Evolutionary conservation across 2,329 filamentous ascomycete genomes (phyloP).

Genomic region (Monosporascus ibericus): DNA sequence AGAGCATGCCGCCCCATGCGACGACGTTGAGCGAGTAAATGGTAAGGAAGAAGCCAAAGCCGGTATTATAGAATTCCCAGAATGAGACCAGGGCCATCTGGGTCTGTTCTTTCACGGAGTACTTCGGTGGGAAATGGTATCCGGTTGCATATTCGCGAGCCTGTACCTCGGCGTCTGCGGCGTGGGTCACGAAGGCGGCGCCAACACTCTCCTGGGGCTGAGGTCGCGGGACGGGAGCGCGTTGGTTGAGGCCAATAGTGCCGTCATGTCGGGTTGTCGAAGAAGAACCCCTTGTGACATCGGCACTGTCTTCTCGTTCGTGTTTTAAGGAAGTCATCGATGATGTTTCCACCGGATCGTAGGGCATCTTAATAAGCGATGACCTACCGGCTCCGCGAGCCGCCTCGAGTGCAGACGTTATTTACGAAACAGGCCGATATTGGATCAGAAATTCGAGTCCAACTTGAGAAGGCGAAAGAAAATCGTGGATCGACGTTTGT

Average conservation of each 20-base stretch:
- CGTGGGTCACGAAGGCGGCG: conserved; percentile 24
- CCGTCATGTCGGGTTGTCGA: conserved; percentile 13
- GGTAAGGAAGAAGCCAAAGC: conserved; percentile 68
- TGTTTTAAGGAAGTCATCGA: conserved; percentile 11
- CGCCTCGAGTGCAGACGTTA: background rate
- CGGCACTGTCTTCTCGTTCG: conserved; percentile 9
- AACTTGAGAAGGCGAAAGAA: background rate
- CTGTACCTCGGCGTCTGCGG: conserved; percentile 18
- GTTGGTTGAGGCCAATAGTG: conserved; percentile 10
- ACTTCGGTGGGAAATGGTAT: conserved; percentile 59
- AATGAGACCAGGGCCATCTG: conserved; percentile 54
- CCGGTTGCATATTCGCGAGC: conserved; percentile 48
- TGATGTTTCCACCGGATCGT: background rate
- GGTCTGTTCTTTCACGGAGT: conserved; percentile 53
- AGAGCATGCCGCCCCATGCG: conserved; percentile 88
- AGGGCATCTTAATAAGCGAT: background rate
- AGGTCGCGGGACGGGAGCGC: conserved; percentile 8
- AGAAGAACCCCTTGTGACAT: conserved; percentile 13
- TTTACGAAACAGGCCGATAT: background rate
- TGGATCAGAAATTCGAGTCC: background rate
- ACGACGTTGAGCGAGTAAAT: conserved; percentile 78
- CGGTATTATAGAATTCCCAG: conserved; percentile 68
- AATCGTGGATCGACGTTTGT: background rate
- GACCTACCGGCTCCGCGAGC: background rate
- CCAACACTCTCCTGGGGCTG: conserved; percentile 16